Evolutionary conservation across 2,329 filamentous ascomycete genomes (phyloP).

Genomic region (Lecanosticta acicola): DNA sequence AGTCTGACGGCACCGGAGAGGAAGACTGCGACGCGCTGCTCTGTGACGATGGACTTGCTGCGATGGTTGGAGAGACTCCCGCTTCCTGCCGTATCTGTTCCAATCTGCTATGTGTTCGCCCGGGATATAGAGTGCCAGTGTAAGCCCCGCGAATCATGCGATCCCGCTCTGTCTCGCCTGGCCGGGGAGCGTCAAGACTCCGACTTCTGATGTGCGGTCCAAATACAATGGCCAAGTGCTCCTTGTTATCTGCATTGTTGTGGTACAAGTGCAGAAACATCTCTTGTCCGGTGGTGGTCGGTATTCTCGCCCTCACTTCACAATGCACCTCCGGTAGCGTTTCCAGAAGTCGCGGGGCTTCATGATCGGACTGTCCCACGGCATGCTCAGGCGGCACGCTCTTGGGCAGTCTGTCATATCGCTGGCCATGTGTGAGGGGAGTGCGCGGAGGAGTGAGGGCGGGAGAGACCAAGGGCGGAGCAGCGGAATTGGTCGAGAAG

Average conservation of each 20-base stretch:
- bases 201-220: conserved; percentile 73
- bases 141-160: conserved; percentile 95
- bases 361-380: conserved; percentile 26
- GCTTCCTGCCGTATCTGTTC: conserved; percentile 44
- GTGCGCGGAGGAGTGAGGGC: conserved; percentile 38
- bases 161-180: conserved; percentile 79
- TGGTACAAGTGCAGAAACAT: conserved; percentile 96
- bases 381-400: conserved; percentile 39
- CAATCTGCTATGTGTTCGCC: conserved; percentile 68
- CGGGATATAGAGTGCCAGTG: conserved; percentile 78
- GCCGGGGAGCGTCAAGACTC: conserved; percentile 62
- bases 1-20: neutral
- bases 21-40: neutral
- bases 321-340: conserved; percentile 82
- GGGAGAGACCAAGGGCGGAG: conserved; percentile 44
- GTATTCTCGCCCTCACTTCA: conserved; percentile 88
- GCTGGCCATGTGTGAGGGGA: conserved; percentile 25
- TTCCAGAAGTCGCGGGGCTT: conserved; percentile 65
- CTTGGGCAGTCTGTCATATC: conserved; percentile 35
- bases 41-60: neutral
- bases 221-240: conserved; percentile 96
- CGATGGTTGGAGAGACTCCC: conserved; percentile 25
- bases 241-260: conserved; percentile 89
- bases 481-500: conserved; percentile 21
- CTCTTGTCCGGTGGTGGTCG: conserved; percentile 82